These are phyloP conservation scores for Calendula officinalis DNA, from an alignment of 129 eudicot genomes.

Conservation along the genomic window DNA sequence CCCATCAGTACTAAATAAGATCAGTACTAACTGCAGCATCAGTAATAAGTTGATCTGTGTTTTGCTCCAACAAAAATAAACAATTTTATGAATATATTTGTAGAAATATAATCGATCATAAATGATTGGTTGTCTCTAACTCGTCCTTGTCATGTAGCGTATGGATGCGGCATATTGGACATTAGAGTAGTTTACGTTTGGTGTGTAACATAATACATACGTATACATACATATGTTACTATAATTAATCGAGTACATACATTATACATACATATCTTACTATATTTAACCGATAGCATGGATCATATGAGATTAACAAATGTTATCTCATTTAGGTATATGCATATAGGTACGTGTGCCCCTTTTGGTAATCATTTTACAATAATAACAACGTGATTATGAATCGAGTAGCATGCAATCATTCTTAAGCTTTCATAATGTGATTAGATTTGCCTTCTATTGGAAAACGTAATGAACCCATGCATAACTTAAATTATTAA, in stretches of 20 bases:
- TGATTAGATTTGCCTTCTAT: not conserved
- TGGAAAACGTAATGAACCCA: too few species aligned
- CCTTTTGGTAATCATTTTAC: slow-evolving; percentile 3
- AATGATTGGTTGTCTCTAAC: too few species aligned
- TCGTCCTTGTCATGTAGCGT: slow-evolving; percentile 3
- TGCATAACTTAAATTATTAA: too few species aligned
- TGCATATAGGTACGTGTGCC: slow-evolving; percentile 8
- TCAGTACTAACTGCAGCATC: too few species aligned
- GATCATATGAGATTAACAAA: slow-evolving; percentile 20
- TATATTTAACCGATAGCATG: slow-evolving; percentile 9
- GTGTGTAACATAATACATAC: not conserved
- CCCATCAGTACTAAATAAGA: too few species aligned
- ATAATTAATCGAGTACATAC: not conserved
- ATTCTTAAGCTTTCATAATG: not conserved
- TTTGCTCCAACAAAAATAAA: too few species aligned
- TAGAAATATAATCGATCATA: too few species aligned
- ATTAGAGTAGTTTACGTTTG: not conserved
- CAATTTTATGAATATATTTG: too few species aligned
- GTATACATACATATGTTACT: not conserved
- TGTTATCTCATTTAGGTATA: slow-evolving; percentile 10
- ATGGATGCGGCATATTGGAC: slow-evolving; percentile 9
- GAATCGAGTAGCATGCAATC: not conserved
- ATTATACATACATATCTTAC: not conserved
- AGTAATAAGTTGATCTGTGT: too few species aligned
- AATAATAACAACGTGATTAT: slow-evolving; percentile 1